Base-by-base conservation (phyloP, 1,284 basidiomycete species). In the Papiliotrema nemorosa region DNA sequence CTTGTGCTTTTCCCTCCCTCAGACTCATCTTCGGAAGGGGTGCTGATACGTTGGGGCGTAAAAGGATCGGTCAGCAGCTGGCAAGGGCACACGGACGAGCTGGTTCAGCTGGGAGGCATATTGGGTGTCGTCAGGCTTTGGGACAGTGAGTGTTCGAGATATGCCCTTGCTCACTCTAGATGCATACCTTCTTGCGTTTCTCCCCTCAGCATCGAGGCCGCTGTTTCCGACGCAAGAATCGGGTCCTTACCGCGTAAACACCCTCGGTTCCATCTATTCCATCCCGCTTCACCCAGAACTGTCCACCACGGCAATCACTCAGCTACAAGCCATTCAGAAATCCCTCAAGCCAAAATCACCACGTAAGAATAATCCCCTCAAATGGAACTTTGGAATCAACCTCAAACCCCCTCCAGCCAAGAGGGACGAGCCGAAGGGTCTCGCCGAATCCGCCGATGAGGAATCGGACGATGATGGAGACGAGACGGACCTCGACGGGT, bases 41-140 rank as follows among this genome's bases (percentile, higher is more conserved):
- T 44, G 13, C 12, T 22, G 21, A 25, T 50, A n/a, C 9, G 27
- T 9, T 50, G 34, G 31, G 49, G 49, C 26, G 58, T 62, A 9
- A 68, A 66, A 34, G 70, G 68, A 16, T 58, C 54, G 69, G 6
- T 64, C 65, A 51, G 40, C 50, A 7, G 54, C 49, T 35, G 55
- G 58, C 6, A 39, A 41, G 12, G 44, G 27, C 9, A 53, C 59
- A 13, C 50, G 13, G 57, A 55, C 5, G 55, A 54, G 18, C 49
- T 25, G 13, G 59, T 75, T 16, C 60, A 67, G 40, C 50, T 76
- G 9, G 70, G 69, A 6, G 73, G 74, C 5, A 54, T 76, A 2
- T 47, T 75, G 1, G 74, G 74, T 3, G 57, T 74, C 14, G 67
- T 71, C 1, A 48, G 72, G 22, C 49, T 76, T 21, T 76, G 74